phyloP scores from a whole-genome alignment of 768 basidiomycete genomes.

The Lactifluus hygrophoroides region DNA sequence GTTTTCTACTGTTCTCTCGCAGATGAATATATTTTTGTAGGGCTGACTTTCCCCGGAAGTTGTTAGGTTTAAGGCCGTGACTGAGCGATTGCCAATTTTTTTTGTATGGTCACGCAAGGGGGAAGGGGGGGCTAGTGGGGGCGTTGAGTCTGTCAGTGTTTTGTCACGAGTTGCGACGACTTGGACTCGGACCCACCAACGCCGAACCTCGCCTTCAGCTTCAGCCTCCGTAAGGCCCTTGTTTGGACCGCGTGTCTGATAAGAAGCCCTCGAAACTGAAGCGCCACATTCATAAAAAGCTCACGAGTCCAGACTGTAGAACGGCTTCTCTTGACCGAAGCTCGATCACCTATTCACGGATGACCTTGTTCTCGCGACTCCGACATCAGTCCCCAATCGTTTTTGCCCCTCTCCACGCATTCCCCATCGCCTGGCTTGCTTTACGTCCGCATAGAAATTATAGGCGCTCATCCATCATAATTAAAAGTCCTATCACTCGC shows the following conservation, averaged over 20 bases:
- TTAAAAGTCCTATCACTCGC: background rate
- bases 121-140: background rate
- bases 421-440: background rate
- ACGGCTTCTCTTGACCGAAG: constrained; percentile 6
- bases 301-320: background rate
- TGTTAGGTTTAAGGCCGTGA: background rate
- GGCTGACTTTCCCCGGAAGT: background rate
- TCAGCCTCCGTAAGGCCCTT: background rate
- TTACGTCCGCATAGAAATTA: background rate
- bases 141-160: background rate
- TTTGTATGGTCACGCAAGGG: too few relatives aligned
- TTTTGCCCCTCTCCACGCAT: background rate
- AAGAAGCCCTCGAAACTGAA: background rate
- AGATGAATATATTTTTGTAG: background rate
- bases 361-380: background rate
- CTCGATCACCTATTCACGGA: background rate
- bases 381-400: background rate
- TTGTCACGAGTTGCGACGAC: background rate
- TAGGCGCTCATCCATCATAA: background rate
- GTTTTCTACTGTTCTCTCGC: background rate
- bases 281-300: background rate
- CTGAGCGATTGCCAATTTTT: background rate
- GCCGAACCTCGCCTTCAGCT: background rate
- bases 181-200: too few relatives aligned
- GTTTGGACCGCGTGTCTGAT: background rate